Evolutionary conservation across 768 basidiomycete species (phyloP).

Genomic region (Rhodotorula taiwanensis): DNA sequence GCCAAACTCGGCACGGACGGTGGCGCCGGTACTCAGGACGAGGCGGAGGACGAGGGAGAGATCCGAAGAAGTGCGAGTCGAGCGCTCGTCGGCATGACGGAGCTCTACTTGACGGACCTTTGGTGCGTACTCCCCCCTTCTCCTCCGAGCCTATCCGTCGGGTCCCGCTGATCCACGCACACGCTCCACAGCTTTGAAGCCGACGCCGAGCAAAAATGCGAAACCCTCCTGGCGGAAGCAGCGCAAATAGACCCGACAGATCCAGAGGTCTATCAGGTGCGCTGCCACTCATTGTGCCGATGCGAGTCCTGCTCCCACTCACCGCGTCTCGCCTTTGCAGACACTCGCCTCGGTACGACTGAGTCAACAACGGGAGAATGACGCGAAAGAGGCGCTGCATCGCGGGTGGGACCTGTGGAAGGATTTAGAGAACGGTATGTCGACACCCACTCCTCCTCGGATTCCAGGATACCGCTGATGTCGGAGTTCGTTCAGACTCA

Average conservation of each 20-base stretch:
- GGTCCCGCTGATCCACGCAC: no score
- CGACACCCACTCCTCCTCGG: no score
- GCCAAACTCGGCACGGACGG: constrained; percentile 31
- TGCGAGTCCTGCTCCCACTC: no score
- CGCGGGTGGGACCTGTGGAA: constrained; percentile 34
- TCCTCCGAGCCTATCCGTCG: not conserved
- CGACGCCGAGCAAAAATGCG: constrained; percentile 40
- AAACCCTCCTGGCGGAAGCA: constrained; percentile 37
- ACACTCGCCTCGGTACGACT: constrained; percentile 36
- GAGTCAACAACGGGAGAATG: constrained; percentile 29
- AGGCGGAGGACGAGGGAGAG: constrained; percentile 35
- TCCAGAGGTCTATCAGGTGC: constrained; percentile 39
- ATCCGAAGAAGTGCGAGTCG: constrained; percentile 35
- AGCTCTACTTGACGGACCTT: constrained; percentile 42
- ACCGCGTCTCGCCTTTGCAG: not conserved
- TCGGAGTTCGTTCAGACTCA: constrained; percentile 12
- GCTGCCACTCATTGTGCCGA: not conserved
- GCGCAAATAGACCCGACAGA: constrained; percentile 37
- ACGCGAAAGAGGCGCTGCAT: constrained; percentile 24
- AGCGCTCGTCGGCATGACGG: constrained; percentile 42
- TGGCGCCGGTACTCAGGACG: constrained; percentile 10
- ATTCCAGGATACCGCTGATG: no score
- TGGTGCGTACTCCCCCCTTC: constrained; percentile 40
- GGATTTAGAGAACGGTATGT: constrained; percentile 22
- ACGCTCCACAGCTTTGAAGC: constrained; percentile 39